A percentile compares a stretch with the other conserved stretches of the same genome.
Conservation (phyloP, 73 alveolate genomes). For the Paramecium sonneborni region DNA sequence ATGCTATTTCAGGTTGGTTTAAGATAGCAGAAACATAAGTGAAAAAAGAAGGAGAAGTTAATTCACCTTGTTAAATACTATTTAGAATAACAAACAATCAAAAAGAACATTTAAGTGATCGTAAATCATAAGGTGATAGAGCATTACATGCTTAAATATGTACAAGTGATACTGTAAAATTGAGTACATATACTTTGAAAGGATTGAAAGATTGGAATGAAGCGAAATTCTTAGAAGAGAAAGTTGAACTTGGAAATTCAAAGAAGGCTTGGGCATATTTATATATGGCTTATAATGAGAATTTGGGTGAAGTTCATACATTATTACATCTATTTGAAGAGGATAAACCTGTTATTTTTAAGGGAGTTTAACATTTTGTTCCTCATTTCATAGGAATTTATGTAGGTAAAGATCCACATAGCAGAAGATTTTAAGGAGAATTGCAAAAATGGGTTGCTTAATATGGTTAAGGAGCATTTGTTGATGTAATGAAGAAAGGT, state of each 20-base stretch:
- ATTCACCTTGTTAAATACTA: not conserved
- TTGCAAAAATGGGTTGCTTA: constrained; percentile 21
- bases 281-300: constrained; percentile 38
- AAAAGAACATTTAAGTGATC: constrained; percentile 43
- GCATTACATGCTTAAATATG: constrained; percentile 46
- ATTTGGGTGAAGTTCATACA: not conserved
- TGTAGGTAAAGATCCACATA: constrained; percentile 48
- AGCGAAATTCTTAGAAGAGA: constrained; percentile 49
- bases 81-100: constrained; percentile 43
- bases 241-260: constrained; percentile 9
- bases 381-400: constrained; percentile 43
- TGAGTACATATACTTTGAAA: constrained; percentile 12
- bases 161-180: not conserved
- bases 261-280: constrained; percentile 47
- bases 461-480: constrained; percentile 44
- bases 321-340: constrained; percentile 20
- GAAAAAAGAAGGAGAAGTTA: not conserved
- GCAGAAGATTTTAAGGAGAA: constrained; percentile 36
- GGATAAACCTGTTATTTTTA: constrained; percentile 45
- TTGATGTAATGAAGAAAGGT: constrained; percentile 3
- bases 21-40: constrained; percentile 9
- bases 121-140: constrained; percentile 53
- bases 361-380: constrained; percentile 39
- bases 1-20: constrained; percentile 49
- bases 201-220: constrained; percentile 57